Evolutionary conservation across 495 filamentous ascomycete genomes (phyloP).

Genomic region (Pyrenula massariospora): DNA sequence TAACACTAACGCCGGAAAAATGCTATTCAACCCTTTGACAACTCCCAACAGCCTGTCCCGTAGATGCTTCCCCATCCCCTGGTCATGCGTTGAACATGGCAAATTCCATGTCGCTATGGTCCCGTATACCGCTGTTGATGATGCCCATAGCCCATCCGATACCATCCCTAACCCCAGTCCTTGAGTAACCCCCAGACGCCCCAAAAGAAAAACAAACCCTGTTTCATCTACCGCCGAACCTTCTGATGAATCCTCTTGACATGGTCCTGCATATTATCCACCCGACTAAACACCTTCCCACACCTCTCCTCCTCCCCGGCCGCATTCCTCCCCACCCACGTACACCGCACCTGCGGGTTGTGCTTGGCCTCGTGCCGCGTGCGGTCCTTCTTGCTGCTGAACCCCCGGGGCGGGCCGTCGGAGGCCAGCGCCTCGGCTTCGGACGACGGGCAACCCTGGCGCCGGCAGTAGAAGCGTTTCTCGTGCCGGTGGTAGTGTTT

Average conservation of each 20-base stretch:
- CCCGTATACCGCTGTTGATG: background rate
- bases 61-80: background rate
- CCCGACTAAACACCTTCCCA: constrained; percentile 46
- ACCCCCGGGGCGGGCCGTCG: constrained; percentile 10
- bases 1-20: too few species aligned
- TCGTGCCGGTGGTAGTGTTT: constrained; percentile 55
- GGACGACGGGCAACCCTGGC: constrained; percentile 46
- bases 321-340: constrained; percentile 29
- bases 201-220: background rate
- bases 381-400: constrained; percentile 54
- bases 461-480: constrained; percentile 51
- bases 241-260: constrained; percentile 32
- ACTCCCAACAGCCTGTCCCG: background rate
- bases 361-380: constrained; percentile 52
- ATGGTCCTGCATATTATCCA: constrained; percentile 56
- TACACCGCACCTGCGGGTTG: constrained; percentile 45
- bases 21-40: background rate
- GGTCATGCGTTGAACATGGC: background rate
- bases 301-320: constrained; percentile 16
- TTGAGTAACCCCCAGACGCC: too few species aligned
- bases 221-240: background rate
- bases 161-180: too few species aligned
- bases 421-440: background rate
- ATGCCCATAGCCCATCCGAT: background rate
- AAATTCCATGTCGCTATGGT: background rate